Evolutionary conservation across 257 asterid species (phyloP).

Genomic region (Nicotiana knightiana): DNA sequence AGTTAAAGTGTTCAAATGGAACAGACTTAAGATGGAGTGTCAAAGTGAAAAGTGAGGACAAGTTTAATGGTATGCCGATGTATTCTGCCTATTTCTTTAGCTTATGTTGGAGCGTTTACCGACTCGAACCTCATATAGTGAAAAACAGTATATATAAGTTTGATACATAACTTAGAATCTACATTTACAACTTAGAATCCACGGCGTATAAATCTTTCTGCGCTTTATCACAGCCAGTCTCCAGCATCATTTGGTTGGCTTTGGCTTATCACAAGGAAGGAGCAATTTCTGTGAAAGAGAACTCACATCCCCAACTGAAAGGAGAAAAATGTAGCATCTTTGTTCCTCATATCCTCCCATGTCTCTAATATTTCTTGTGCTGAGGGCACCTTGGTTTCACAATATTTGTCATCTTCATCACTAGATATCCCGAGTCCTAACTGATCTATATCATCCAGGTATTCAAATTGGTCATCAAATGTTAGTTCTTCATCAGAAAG

Average conservation of each 20-base stretch:
- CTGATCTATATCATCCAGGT: conserved; percentile 28
- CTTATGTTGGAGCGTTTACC: too few species aligned
- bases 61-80: too few species aligned
- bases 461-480: conserved; percentile 16
- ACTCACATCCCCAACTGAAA: conserved; percentile 13
- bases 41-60: too few species aligned
- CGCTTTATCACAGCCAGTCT: background rate
- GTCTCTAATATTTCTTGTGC: conserved; percentile 60
- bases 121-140: too few species aligned
- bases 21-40: too few species aligned
- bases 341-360: conserved; percentile 54
- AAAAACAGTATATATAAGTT: too few species aligned
- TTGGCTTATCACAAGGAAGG: background rate
- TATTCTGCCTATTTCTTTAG: too few species aligned
- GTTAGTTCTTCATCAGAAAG: conserved; percentile 17
- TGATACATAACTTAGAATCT: too few species aligned
- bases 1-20: too few species aligned
- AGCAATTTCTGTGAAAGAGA: background rate
- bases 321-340: conserved; percentile 12
- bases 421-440: conserved; percentile 25
- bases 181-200: too few species aligned
- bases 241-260: background rate
- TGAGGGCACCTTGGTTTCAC: conserved; percentile 42
- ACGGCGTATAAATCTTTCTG: too few species aligned
- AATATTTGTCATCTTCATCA: conserved; percentile 26